Base-by-base conservation (phyloP, 208 protist species). In the Trypanosoma conorhini region DNA sequence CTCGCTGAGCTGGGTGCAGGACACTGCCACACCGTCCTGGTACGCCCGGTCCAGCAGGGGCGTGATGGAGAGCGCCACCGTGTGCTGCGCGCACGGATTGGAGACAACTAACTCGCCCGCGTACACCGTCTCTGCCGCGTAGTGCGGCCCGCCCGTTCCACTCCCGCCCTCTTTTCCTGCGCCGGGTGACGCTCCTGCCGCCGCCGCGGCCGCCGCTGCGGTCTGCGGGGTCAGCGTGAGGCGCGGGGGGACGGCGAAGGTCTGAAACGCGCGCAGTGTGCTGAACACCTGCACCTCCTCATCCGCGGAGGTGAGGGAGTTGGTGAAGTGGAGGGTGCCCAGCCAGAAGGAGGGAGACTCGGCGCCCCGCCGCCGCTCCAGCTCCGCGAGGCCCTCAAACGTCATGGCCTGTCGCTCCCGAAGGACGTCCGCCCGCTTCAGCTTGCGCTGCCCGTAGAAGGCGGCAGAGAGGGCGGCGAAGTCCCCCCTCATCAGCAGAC, bases 231-330 rank as follows among this genome's bases (percentile, higher is more conserved):
- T 56, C 10, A 78, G 56, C 17, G 56, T 24, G n/a, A 78, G 3
- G 58, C 84, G 76, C n/a, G 77, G 51, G 0, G 82, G 74, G 15
- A 82, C 79, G 0, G 75, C 72, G 66, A 96, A 93, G 40, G 91
- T 96, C 52, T 68, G 77, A 68, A 96, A 93, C 5, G 88, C 67
- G 17, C 81, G 75, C 28, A 94, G 71, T 33, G 78, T 79, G 56
- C 84, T 78, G 70, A 94, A 93, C 21, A 94, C 74, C 63, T 93
- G 79, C 61, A 93, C 76, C 63, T 94, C 88, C 69, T 93, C 87
- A 42, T 87, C 86, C 31, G 80, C 77, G 28, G 51, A 50, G 2
- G 88, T 92, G 44, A 93, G 76, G 4, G 74, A 70, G 75, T 89
- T 92, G 44, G 78, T 77, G 30, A 96, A 80, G 33, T 63, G 58